Base-by-base conservation (phyloP, 306 rosid species). In the Abrus pulchellus region DNA sequence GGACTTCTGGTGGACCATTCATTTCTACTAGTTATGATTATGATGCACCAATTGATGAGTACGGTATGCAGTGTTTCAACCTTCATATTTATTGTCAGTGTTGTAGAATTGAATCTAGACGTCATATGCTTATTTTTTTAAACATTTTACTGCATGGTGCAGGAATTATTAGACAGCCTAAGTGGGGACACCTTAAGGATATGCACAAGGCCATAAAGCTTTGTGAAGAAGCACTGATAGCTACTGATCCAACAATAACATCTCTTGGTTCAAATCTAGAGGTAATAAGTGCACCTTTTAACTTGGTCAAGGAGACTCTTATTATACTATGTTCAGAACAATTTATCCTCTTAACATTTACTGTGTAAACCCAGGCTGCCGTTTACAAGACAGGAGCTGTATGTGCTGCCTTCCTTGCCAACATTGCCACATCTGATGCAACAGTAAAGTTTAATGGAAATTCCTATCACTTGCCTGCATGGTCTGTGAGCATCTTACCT, bases 401-500 rank as follows among this genome's bases (percentile, higher is more conserved):
- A 5, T 95, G 99, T 80, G 90, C 80, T 45, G 98, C 99, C 57
- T 95, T 95, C 83, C 98, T 95, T 62, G 96, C 99, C 78, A 95
- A 93, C 63, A 68, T 79, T 29, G 94, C 89, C 52, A 49, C 80
- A 32, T 87, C 95, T 10, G 98, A 89, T 53, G 92, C 91, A 84
- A 89, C 88, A 1, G 96, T 87, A 77, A 82, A 85, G 7, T 95
- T 93, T 74, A 91, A 83, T 33, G 98, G 97, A 27, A 90, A 91
- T 71, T 88, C 93, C 57, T 91, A 95, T 89, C 67, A 74, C 55
- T 87, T 95, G 86, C 99, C 98, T 6, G 94, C 97, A 10, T 95
- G 99, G 99, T 95, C 99, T 66, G 98, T 95, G 62, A 95, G 99
- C 94, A 93, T 93, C 76, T 84, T 95, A 85, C 99, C 99, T 0